These are phyloP conservation scores for Candida anglica DNA, from an alignment of 805 yeast species.

Conservation along the genomic window DNA sequence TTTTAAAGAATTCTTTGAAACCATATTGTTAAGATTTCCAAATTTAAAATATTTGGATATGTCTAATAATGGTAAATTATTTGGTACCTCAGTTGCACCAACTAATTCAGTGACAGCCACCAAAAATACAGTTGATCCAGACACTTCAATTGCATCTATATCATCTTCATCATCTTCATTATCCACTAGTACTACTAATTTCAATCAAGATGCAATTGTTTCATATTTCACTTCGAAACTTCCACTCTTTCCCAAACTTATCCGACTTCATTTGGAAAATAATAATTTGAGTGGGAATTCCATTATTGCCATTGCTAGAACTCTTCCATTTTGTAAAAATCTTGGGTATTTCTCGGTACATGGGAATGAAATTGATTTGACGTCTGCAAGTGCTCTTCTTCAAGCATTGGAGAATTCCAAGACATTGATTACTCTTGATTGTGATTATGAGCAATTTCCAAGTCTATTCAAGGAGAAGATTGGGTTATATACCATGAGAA, in stretches of 20 bases:
- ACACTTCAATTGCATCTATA: background rate
- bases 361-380: slow-evolving; percentile 59
- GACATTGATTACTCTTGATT: slow-evolving; percentile 63
- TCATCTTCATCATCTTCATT: background rate
- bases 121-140: background rate
- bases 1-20: slow-evolving; percentile 48
- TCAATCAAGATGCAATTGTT: slow-evolving; percentile 29
- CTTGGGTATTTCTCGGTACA: slow-evolving; percentile 66
- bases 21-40: slow-evolving; percentile 50
- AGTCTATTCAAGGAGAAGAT: slow-evolving; percentile 63
- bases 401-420: slow-evolving; percentile 65
- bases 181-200: background rate
- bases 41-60: slow-evolving; percentile 69
- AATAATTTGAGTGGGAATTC: slow-evolving; percentile 56
- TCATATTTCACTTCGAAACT: slow-evolving; percentile 57
- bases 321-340: slow-evolving; percentile 62
- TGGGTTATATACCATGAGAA: slow-evolving; percentile 77
- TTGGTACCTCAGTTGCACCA: slow-evolving; percentile 36
- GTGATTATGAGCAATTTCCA: slow-evolving; percentile 61
- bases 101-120: background rate
- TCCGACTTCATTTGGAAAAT: slow-evolving; percentile 68
- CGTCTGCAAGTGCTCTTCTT: slow-evolving; percentile 62
- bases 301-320: slow-evolving; percentile 58
- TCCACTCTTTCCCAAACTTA: slow-evolving; percentile 63
- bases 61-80: slow-evolving; percentile 63